Conservation (phyloP, 805 yeast genomes). For the Metschnikowia vanudenii region DNA sequence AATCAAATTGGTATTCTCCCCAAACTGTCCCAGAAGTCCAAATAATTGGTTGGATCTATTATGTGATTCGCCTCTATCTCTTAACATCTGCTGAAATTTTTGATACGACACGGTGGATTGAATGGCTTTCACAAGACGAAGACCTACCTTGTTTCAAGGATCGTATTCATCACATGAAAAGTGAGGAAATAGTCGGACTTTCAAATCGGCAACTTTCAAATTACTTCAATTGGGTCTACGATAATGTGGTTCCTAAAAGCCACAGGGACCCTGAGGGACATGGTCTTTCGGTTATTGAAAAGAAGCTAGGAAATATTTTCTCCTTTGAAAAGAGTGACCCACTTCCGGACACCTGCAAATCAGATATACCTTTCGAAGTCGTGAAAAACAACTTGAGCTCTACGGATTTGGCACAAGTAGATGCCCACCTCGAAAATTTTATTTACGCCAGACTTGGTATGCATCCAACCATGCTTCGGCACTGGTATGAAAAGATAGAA, state of each 20-base stretch:
- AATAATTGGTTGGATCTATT: conserved; percentile 31
- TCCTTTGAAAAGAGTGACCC: conserved; percentile 6
- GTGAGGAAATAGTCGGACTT: conserved; percentile 46
- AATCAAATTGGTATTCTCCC: conserved; percentile 2
- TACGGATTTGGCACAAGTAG: conserved; percentile 1
- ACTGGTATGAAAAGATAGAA: conserved; percentile 2
- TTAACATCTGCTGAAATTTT: conserved; percentile 8
- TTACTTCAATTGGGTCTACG: conserved; percentile 53
- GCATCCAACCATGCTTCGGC: conserved; percentile 1
- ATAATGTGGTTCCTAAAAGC: conserved; percentile 27
- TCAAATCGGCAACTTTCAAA: conserved; percentile 41
- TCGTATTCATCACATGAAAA: conserved; percentile 14
- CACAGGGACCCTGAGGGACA: conserved; percentile 19
- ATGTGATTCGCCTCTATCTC: conserved; percentile 32
- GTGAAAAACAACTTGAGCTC: conserved; percentile 8
- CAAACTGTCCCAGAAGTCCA: conserved; percentile 39
- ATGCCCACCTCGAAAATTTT: conserved; percentile 3
- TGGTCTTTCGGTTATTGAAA: conserved; percentile 26
- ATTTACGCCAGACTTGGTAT: conserved; percentile 9
- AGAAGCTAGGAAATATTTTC: conserved; percentile 35
- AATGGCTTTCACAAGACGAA: conserved; percentile 18
- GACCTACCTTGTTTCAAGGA: conserved; percentile 12
- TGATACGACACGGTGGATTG: conserved; percentile 21
- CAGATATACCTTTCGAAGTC: background rate
- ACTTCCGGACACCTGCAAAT: background rate